Evolutionary conservation across 2,329 filamentous ascomycete species (phyloP), one percentile per base, ranked within the genome.

Genomic region (Talaromyces piceae): DNA sequence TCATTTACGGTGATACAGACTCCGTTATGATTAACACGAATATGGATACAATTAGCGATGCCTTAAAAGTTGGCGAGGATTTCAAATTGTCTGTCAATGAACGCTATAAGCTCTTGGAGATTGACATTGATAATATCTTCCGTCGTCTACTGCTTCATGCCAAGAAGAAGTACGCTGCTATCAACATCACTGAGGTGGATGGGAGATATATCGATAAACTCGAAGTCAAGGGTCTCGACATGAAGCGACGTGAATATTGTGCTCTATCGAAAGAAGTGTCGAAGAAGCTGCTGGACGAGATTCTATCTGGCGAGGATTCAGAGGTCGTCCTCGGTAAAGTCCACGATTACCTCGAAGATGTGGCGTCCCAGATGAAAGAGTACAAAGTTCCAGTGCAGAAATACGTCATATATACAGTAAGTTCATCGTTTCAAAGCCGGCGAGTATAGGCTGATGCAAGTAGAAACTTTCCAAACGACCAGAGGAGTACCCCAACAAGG

Each of bases 1-100:
- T 98, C 67, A 97, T 98, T 57, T 98, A 98, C 62, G 93, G 93
- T 74, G 93, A 98, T 71, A 98, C 93, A 11, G 93, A 98, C 71
- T 98, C 93, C 7, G 93, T 98, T 72, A 98, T 98, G 93, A 97
- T 98, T 76, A 98, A 98, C 65, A 95, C 93, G 57, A 97, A 97
- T 64, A 90, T 93, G 50, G 88, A 96, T 70, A 95, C 87, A 58
- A 87, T 97, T 26, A 83, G 87, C 27, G 90, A 95, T 62, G 93
- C 93, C 1, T 75, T 96, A 61, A 91, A 87, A 64, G 87, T 98
- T 47, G 94, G 93, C 52, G 84, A 89, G 41, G 89, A 97, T 56
- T 97, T 98, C 78, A 97, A 96, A 73, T 86, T 83, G 61, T 82
- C 88, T 22, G 93, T 98, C 71, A 98, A 98, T 65, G 88, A 95